Base-by-base conservation (phyloP, 768 basidiomycete species). In the Mycena filopes region DNA sequence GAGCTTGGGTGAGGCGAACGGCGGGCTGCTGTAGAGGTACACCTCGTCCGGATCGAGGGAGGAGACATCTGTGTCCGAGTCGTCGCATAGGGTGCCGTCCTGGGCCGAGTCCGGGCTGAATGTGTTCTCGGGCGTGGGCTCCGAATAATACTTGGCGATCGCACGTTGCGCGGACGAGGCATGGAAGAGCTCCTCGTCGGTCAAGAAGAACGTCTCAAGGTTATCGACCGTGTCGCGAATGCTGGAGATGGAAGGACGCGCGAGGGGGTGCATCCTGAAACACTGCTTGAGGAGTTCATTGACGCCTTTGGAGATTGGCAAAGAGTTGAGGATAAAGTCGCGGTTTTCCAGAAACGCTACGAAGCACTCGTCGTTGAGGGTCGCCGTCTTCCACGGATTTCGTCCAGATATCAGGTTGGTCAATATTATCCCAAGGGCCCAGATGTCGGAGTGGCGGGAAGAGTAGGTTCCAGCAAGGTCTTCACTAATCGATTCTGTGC, bases 401-500 rank as follows among this genome's bases (percentile, higher is more conserved):
- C 90, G 85, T 20, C 89, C 89, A 58, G 89, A 89, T 49, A 92
- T 87, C 79, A 97, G 86, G 76, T 94, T 96, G 69, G 91, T 83
- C 58, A 97, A 84, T 67, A 97, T 91, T 66, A 97, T 84, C 21
- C 90, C 91, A 25, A 92, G 76, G 10, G 91, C 83, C 91, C 91
- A 92, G 63, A 91, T 83, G 67, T 92, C 90, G 82, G 85, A 90
- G 58, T 85, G 80, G 13, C 82, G 79, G 54, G 89, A 87, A 31
- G 86, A 86, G 78, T 92, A 83, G 65, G 76, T 71, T 73, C 83
- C 71, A 61, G 78, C 77, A 74, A 81, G 71, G 36, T 84, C 80
- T 50, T 79, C 72, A 20, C 82, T 80, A 51, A 87, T 79, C 70
- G 88, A 89, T 75, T 91, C 90, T 89, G 75, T 23, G 67, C 28